Conservation (phyloP, 441 rosid genomes). For the Lepidium campestre region DNA sequence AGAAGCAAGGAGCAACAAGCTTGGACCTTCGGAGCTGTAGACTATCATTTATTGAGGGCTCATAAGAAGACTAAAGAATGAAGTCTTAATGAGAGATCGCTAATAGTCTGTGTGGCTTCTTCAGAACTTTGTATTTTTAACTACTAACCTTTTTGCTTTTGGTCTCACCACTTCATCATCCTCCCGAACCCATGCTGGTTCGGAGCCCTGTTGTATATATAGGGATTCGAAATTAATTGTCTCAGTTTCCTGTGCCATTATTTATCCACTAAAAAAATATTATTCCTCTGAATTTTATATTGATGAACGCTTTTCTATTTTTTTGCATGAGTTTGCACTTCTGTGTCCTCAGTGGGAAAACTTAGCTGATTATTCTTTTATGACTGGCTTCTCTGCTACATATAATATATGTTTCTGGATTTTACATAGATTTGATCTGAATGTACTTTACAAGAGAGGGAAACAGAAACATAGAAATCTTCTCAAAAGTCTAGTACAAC, state of each 20-base stretch:
- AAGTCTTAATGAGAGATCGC: constrained; percentile 17
- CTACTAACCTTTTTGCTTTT: constrained; percentile 30
- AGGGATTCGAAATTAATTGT: constrained; percentile 21
- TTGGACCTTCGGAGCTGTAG: constrained; percentile 22
- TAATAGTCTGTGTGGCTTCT: constrained; percentile 22
- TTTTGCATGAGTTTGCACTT: not conserved
- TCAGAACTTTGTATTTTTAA: constrained; percentile 26
- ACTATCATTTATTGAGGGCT: constrained; percentile 16
- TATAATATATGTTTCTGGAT: not conserved
- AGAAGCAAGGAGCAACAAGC: constrained; percentile 18
- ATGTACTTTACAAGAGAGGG: not conserved
- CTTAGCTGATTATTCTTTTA: not conserved
- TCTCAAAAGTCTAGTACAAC: not conserved
- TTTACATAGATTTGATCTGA: not conserved
- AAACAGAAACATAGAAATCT: constrained; percentile 2
- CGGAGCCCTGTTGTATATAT: constrained; percentile 30
- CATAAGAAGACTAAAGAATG: constrained; percentile 9
- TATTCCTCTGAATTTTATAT: constrained; percentile 3
- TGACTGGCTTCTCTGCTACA: not conserved
- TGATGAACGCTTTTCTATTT: constrained; percentile 3
- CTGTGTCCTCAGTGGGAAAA: not conserved
- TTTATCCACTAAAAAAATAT: constrained; percentile 6
- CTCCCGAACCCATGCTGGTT: constrained; percentile 23
- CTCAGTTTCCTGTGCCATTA: constrained; percentile 22
- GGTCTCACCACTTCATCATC: constrained; percentile 9